Conservation (phyloP, 139 green algal species). For the Picochlorum costavermella region DNA sequence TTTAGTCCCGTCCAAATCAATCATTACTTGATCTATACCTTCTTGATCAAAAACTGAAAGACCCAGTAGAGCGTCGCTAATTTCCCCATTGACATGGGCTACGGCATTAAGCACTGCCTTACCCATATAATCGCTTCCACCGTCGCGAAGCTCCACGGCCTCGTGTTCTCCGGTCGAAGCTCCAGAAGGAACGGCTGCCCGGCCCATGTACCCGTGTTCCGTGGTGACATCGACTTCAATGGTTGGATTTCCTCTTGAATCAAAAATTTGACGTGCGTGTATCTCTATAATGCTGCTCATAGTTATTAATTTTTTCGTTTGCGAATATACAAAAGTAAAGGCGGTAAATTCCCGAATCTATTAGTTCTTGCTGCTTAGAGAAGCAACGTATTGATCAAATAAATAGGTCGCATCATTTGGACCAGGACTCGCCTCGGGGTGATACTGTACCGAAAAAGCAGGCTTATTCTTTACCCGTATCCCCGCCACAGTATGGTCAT, state of each 20-base stretch:
- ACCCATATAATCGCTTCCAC: constrained; percentile 81
- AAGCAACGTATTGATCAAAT: too few species aligned
- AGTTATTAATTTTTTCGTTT: too few species aligned
- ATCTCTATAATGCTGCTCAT: constrained; percentile 81
- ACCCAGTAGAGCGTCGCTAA: constrained; percentile 75
- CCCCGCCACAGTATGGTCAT: too few species aligned
- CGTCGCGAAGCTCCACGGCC: constrained; percentile 94
- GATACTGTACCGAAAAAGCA: too few species aligned
- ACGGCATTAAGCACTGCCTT: constrained; percentile 96
- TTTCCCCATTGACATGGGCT: constrained; percentile 89
- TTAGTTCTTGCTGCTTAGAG: too few species aligned
- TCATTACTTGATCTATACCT: constrained; percentile 86
- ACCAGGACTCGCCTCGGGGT: too few species aligned
- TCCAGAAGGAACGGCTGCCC: constrained; percentile 83
- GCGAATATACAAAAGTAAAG: too few species aligned
- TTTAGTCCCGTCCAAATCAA: constrained; percentile 86
- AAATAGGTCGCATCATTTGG: too few species aligned
- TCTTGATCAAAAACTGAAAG: constrained; percentile 83
- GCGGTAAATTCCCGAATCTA: too few species aligned
- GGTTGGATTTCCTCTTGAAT: constrained; percentile 96
- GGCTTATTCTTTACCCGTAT: too few species aligned
- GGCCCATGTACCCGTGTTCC: constrained; percentile 79
- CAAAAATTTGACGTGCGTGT: constrained; percentile 87
- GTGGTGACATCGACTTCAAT: constrained; percentile 87
- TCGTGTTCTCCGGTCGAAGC: constrained; percentile 95